Conservation (phyloP, 192 early-diverging fungal species). For the Entomortierella parvispora region DNA sequence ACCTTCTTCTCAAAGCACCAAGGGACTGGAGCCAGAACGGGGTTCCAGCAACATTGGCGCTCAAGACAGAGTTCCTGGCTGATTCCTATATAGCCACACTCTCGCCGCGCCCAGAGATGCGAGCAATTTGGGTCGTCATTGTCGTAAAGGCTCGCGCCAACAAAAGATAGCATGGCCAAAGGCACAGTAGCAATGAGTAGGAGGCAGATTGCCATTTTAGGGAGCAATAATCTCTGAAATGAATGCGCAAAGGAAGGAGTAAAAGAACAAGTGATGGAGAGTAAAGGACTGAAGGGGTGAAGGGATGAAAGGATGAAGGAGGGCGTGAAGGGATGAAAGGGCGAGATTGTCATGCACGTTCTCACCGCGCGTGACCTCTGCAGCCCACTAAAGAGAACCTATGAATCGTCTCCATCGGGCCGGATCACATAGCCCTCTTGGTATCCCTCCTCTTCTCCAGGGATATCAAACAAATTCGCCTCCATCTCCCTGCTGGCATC, state of each 20-base stretch:
- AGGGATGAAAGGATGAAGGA: no score
- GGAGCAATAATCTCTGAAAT: no score
- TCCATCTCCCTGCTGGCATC: slow-evolving; percentile 38
- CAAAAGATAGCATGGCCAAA: no score
- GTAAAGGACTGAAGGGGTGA: no score
- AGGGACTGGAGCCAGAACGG: slow-evolving; percentile 23
- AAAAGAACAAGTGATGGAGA: no score
- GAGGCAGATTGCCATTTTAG: no score
- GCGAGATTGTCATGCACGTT: no score
- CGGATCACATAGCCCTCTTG: slow-evolving; percentile 39
- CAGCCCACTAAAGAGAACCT: background rate
- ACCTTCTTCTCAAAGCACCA: slow-evolving; percentile 53
- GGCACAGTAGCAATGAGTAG: no score
- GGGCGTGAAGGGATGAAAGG: no score
- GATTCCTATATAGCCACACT: slow-evolving; percentile 41
- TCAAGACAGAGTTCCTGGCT: slow-evolving; percentile 21
- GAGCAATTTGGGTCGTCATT: slow-evolving; percentile 7
- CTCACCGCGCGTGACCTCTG: no score
- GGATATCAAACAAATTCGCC: slow-evolving; percentile 34
- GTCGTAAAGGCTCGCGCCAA: no score
- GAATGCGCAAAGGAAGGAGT: no score
- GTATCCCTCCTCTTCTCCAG: slow-evolving; percentile 22
- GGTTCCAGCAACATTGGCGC: slow-evolving; percentile 44
- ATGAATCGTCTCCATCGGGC: slow-evolving; percentile 31
- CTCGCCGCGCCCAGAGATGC: slow-evolving; percentile 9